Conservation (phyloP, 2,329 filamentous ascomycete species). For the Penicillium brevicompactum region DNA sequence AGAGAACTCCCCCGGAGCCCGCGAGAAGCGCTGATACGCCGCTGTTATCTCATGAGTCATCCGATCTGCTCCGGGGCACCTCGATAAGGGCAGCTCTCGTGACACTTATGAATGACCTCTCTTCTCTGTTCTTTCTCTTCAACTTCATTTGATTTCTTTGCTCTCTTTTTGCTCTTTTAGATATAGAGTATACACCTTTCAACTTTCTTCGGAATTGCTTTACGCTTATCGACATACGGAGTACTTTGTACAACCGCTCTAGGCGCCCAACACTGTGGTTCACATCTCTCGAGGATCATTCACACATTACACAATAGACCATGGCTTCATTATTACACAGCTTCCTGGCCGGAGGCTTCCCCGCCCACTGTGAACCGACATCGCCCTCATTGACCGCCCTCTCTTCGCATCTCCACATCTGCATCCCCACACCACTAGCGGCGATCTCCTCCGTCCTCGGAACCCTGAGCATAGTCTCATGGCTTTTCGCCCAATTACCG, state of each 20-base stretch:
- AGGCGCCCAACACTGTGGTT: not conserved
- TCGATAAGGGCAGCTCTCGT: conserved; percentile 9
- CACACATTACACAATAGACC: conserved; percentile 2
- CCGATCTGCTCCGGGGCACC: conserved; percentile 5
- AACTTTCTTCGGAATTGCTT: conserved; percentile 4
- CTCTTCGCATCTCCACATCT: conserved; percentile 63
- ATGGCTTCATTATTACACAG: conserved; percentile 36
- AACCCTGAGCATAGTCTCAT: conserved; percentile 64
- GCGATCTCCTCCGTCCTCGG: conserved; percentile 64
- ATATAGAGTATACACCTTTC: not conserved
- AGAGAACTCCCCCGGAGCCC: not conserved
- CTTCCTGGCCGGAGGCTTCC: conserved; percentile 44
- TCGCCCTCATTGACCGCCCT: conserved; percentile 59
- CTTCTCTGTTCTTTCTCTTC: not conserved
- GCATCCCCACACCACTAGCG: conserved; percentile 65
- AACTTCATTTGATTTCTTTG: not conserved
- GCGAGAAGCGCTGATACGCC: conserved; percentile 6
- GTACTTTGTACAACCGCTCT: not conserved
- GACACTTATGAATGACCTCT: conserved; percentile 8
- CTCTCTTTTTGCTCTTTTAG: not conserved
- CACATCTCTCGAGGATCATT: not conserved
- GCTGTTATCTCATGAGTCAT: conserved; percentile 13
- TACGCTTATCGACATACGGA: not conserved
- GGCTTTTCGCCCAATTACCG: conserved; percentile 70
- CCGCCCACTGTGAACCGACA: conserved; percentile 62